Base-by-base conservation (phyloP, 805 yeast species). In the Candida ortonii region DNA sequence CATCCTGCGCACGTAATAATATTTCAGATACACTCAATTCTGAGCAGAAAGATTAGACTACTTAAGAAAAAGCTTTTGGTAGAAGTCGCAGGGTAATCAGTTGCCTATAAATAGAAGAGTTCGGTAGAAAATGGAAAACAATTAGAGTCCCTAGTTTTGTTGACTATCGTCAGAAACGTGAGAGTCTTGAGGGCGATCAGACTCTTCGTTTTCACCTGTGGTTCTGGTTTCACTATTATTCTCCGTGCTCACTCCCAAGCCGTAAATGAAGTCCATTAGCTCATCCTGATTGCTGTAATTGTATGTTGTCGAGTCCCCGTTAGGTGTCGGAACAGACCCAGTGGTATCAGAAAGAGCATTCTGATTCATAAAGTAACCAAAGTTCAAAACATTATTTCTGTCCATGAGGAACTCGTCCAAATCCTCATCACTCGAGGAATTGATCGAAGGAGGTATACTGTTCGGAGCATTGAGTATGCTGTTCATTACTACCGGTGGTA, bases 391-490 rank as follows among this genome's bases (percentile, higher is more conserved):
- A 12, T 23, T 33, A 19, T 30, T 29, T 14, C 12, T 17, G 27
- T 26, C 41, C 6, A 26, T 13, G 12, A 33, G 21, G 13, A 39
- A 22, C 16, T 41, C 50, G 15, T 52, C 48, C 12, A 36, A 33
- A 12, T 42, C 64, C 12, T 52, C 61, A 32, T 54, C 55, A 10
- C 62, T 57, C 28, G 50, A 57, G 14, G 65, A 55, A 8, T 59
- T 52, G 14, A 65, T 43, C 3, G 70, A 62, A 5, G 71, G 70
- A 2, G 69, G 68, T 5, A 62, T 57, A 30, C 59, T 54, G 39
- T 47, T 55, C 21, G 61, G 59, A 3, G 57, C 42, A 21, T 58
- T 58, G 13, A 65, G 32, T 5, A 59, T 65, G 24, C 61, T 51
- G 14, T 64, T 44, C 35, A 53, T 47, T 14, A 52, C 22, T 10